phyloP scores from a whole-genome alignment of 257 asterid genomes.

The Nicotiana paniculata region DNA sequence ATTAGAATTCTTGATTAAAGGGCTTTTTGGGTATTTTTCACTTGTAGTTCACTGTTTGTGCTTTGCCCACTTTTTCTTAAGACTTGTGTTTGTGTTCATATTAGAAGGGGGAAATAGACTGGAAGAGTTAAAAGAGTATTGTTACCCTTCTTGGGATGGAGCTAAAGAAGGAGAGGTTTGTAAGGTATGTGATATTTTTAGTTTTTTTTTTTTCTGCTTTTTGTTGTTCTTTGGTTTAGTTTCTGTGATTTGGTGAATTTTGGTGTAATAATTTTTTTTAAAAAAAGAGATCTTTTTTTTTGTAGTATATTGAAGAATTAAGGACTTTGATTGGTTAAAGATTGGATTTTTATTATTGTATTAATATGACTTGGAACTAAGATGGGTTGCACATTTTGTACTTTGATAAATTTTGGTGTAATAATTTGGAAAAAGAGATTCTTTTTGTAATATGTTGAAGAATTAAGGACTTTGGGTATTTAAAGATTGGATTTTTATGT shows the following conservation, averaged over 20 bases:
- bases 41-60: not conserved
- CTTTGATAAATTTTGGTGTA: not conserved
- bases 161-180: constrained; percentile 64
- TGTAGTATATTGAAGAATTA: not conserved
- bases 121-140: not conserved
- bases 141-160: constrained; percentile 33
- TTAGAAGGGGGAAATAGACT: no score
- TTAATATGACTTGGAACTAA: no score
- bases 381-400: not conserved
- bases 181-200: constrained; percentile 48
- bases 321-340: not conserved
- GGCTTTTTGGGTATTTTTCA: constrained; percentile 7
- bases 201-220: constrained; percentile 1
- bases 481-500: not conserved
- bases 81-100: constrained; percentile 1
- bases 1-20: constrained; percentile 10
- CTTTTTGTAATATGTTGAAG: constrained; percentile 17
- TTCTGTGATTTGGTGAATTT: not conserved
- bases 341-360: not conserved
- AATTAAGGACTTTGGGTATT: not conserved
- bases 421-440: constrained; percentile 6
- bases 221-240: not conserved
- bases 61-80: not conserved
- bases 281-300: not conserved
- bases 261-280: not conserved